Evolutionary conservation across 352 stramenopile species (phyloP).

Genomic region (Phytophthora palmivora): DNA sequence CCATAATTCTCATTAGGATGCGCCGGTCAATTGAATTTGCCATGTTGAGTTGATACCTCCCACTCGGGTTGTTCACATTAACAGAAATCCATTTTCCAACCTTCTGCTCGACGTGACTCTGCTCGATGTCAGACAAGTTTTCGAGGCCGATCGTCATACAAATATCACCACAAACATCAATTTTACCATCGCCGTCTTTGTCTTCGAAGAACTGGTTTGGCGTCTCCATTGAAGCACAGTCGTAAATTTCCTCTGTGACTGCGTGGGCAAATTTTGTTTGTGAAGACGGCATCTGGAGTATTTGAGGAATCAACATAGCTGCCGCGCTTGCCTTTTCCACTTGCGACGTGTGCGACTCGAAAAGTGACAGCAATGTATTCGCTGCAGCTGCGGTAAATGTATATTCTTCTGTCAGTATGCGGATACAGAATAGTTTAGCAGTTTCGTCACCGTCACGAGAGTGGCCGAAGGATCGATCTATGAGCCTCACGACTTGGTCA

Average conservation of each 20-base stretch:
- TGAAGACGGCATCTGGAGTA: constrained; percentile 33
- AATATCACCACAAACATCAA: constrained; percentile 83
- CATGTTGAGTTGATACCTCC: constrained; percentile 75
- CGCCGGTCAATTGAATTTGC: constrained; percentile 69
- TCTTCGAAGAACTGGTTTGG: constrained; percentile 80
- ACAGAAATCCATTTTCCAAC: constrained; percentile 85
- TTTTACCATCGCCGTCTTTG: constrained; percentile 83
- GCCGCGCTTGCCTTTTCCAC: constrained; percentile 74
- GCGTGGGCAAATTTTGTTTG: constrained; percentile 1
- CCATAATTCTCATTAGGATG: constrained; percentile 77
- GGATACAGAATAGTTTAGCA: constrained; percentile 71
- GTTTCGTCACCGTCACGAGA: constrained; percentile 58
- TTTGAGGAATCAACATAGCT: constrained; percentile 71
- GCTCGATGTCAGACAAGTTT: constrained; percentile 70
- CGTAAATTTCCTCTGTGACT: constrained; percentile 48
- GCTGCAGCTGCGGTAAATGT: constrained; percentile 62
- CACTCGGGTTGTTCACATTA: constrained; percentile 74
- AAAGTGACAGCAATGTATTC: constrained; percentile 64
- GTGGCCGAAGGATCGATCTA: constrained; percentile 55
- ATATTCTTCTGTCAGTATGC: constrained; percentile 69
- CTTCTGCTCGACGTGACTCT: constrained; percentile 71
- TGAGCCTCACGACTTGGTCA: constrained; percentile 43
- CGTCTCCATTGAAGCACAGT: constrained; percentile 65
- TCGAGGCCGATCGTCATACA: constrained; percentile 76
- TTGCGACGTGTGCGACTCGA: constrained; percentile 68